Base-by-base conservation (phyloP, 495 filamentous ascomycete genomes). In the Daldinia loculata region DNA sequence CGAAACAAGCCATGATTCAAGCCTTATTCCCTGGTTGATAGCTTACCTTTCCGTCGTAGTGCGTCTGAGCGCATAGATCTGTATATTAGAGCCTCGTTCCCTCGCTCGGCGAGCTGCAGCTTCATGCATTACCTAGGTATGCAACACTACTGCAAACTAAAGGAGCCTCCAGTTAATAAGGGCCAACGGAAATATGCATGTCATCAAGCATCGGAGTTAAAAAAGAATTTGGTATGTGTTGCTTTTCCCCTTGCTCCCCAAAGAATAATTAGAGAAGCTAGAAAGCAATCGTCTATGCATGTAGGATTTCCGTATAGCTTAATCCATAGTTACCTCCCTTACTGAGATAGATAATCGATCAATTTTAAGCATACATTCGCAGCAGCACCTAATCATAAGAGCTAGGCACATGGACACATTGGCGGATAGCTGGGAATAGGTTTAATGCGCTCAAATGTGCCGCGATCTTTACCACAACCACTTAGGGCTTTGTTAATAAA, bases 51-150 rank as follows among this genome's bases (percentile, higher is more conserved):
- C 26, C 30, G 51, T n/a, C 38, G 19, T 12, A 29, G 22, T 14
- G 39, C 51, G 30, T 48, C 48, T 36, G 38, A 50, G 24, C 15
- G 17, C 55, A 34, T 34, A 34, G n/a, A 3, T 32, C 30, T n/a
- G 4, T 19, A 61, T 39, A 48, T 24, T 43, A 55, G 38, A 61
- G 57, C 52, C 8, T 56, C 26, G 29, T 29, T 27, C 9, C 65
- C 65, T 56, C 38, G 4, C 29, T 51, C 17, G 56, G 48, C 56
- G 34, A 67, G 56, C 56, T n/a, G 39, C 57, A 26, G 55, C 39
- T 50, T 50, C 55, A 29, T 30, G 24, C 43, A 48, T 48, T 48
- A 48, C 15, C 4, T 41, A 34, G 9, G 14, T 17, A 43, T 22
- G 41, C 41, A 17, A 9, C 41, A 19, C 15, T 45, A 9, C 41